A percentile compares a stretch with the other conserved stretches of the same genome.
Evolutionary conservation across 441 rosid genomes (phyloP).

Genomic region (Arabidopsis lyrata): DNA sequence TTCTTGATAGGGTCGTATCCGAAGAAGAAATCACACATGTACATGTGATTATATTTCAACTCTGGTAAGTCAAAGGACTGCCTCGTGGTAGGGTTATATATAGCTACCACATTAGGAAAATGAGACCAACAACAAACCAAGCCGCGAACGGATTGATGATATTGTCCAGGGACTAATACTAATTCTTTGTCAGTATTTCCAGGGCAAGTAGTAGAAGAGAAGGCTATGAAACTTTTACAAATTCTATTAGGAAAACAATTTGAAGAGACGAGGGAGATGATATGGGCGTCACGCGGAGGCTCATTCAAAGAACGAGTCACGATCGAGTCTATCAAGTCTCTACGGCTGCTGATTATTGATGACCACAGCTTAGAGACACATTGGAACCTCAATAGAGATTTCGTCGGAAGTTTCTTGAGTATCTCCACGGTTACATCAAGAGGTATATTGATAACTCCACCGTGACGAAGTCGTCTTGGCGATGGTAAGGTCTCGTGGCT

Average conservation of each 20-base stretch:
- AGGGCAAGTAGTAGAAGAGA: too few species aligned
- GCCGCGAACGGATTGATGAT: background rate
- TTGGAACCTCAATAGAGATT: too few species aligned
- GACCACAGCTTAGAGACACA: background rate
- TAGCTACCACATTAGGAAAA: background rate
- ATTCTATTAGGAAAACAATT: too few species aligned
- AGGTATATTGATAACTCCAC: too few species aligned
- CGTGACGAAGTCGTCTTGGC: too few species aligned
- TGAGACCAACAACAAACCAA: background rate
- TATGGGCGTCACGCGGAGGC: background rate
- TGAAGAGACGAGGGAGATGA: too few species aligned
- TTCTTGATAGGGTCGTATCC: background rate
- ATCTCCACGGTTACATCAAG: too few species aligned
- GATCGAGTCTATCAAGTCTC: background rate
- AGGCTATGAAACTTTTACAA: too few species aligned
- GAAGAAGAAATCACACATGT: too few species aligned
- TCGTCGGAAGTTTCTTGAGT: too few species aligned
- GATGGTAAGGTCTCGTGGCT: too few species aligned
- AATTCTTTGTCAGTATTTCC: background rate
- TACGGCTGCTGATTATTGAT: background rate
- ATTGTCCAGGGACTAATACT: background rate
- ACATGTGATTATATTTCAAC: too few species aligned
- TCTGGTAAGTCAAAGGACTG: background rate
- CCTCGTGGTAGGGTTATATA: conserved; percentile 14
- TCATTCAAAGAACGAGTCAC: background rate